A percentile compares a stretch with the other conserved stretches of the same genome.
phyloP scores from a whole-genome alignment of 1,284 basidiomycete genomes.

The Trichosporon sp. region DNA sequence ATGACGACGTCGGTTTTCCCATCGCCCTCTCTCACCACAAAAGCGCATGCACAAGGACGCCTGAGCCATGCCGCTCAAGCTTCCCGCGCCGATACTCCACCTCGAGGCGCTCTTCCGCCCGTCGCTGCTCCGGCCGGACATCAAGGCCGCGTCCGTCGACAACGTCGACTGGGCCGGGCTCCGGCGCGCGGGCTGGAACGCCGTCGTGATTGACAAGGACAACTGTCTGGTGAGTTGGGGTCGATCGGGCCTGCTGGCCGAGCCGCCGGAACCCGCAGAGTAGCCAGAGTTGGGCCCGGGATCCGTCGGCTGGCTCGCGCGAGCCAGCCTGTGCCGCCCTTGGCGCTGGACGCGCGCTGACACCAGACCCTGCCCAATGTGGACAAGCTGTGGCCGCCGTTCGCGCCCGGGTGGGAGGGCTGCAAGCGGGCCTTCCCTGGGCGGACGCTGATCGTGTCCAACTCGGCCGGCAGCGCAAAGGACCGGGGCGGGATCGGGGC shows the following conservation, averaged over 20 bases:
- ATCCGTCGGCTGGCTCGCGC: too few species aligned
- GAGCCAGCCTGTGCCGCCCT: too few species aligned
- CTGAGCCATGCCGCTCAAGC: slow-evolving; percentile 26
- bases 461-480: slow-evolving; percentile 77
- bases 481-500: slow-evolving; percentile 80
- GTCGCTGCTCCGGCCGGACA: slow-evolving; percentile 64
- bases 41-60: slow-evolving; percentile 2
- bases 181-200: slow-evolving; percentile 70
- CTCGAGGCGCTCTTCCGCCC: slow-evolving; percentile 70
- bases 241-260: too few species aligned
- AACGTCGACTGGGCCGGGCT: slow-evolving; percentile 77
- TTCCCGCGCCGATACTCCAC: slow-evolving; percentile 70
- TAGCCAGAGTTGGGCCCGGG: too few species aligned
- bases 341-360: too few species aligned
- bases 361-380: slow-evolving; percentile 69
- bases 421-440: slow-evolving; percentile 70
- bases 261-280: too few species aligned
- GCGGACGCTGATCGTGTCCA: slow-evolving; percentile 86
- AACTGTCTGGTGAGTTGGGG: slow-evolving; percentile 79
- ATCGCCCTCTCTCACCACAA: not conserved
- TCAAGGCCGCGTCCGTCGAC: slow-evolving; percentile 56
- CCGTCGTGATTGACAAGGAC: slow-evolving; percentile 93
- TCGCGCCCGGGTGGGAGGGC: slow-evolving; percentile 70
- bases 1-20: not conserved
- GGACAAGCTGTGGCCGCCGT: slow-evolving; percentile 70